Base-by-base conservation (phyloP, 208 protist genomes). In the Zelonia costaricensis region DNA sequence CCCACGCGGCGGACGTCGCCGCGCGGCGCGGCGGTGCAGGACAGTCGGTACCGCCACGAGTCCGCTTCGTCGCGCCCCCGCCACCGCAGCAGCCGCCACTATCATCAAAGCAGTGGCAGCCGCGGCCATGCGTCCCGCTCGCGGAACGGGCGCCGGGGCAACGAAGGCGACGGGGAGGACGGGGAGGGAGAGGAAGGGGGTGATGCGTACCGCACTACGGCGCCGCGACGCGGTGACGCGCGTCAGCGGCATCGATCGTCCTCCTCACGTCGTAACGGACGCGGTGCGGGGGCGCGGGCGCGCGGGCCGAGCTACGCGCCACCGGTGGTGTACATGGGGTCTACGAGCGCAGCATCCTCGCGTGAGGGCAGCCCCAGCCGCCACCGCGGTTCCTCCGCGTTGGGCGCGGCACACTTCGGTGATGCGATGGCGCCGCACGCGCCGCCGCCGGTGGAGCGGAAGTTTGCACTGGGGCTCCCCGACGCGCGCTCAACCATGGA, bases 401-500 rank as follows among this genome's bases (percentile, higher is more conserved):
- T n/a, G n/a, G n/a, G n/a, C n/a, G n/a, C n/a, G n/a, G n/a, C n/a
- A n/a, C n/a, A n/a, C n/a, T n/a, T n/a, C n/a, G n/a, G n/a, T n/a
- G n/a, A n/a, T n/a, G n/a, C n/a, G n/a, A n/a, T n/a, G n/a, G n/a
- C n/a, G 13, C 28, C 52, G 27, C 52, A 8, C 15, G 4, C 5
- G 12, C 39, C 49, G 6, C 36, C 44, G 31, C 48, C 22, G 28
- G 31, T 38, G 28, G 36, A 30, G 47, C 60, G 70, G 39, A 57
- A 67, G 42, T 13, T 65, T n/a, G 42, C 67, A 1, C 43, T 78
- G 13, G 73, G 76, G 12, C 51, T 86, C 3, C 72, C 84, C 20
- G 70, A 83, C 44, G 72, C 61, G 7, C 68, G 74, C 66, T 76
- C 79, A 20, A 91, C 80, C 12, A 78, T 92, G 35, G 77, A 91